phyloP scores from a whole-genome alignment of 2,329 filamentous ascomycete genomes.

The Pseudogymnoascus sp. region DNA sequence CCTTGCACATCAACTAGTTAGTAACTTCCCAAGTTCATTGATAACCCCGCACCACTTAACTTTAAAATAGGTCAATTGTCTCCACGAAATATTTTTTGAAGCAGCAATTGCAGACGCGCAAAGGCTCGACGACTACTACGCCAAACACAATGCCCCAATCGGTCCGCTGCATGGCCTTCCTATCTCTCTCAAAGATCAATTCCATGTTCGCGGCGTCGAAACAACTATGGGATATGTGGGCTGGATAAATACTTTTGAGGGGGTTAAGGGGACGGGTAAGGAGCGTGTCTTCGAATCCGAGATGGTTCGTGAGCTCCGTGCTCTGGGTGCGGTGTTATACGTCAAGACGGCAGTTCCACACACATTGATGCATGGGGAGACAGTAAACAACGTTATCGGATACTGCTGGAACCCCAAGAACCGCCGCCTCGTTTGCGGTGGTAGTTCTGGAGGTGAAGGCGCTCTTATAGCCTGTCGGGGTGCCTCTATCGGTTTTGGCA shows the following conservation, averaged over 20 bases:
- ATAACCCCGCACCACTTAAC: conserved; percentile 28
- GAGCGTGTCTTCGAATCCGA: conserved; percentile 44
- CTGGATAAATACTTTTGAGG: conserved; percentile 56
- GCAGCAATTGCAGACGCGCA: conserved; percentile 43
- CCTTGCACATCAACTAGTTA: conserved; percentile 47
- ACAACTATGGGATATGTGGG: conserved; percentile 53
- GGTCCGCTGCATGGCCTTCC: conserved; percentile 35
- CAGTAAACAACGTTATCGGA: conserved; percentile 35
- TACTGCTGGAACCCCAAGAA: conserved; percentile 30
- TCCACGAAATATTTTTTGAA: conserved; percentile 49
- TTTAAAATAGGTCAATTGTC: conserved; percentile 46
- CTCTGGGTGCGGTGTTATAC: conserved; percentile 33
- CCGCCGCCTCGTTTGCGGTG: conserved; percentile 22
- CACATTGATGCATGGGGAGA: conserved; percentile 35
- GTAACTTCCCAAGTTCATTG: conserved; percentile 39
- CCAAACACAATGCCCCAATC: conserved; percentile 32
- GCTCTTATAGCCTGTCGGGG: conserved; percentile 27
- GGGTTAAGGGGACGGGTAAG: conserved; percentile 40
- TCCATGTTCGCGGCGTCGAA: conserved; percentile 26
- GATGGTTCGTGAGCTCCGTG: conserved; percentile 32
- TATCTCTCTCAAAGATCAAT: conserved; percentile 33
- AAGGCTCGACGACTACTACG: conserved; percentile 42
- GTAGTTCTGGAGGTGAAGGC: conserved; percentile 28
- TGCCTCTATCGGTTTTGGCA: conserved; percentile 26
- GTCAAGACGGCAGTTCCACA: conserved; percentile 34